Percentiles rank a stretch among this genome's conserved stretches.
Evolutionary conservation across 2,329 filamentous ascomycete species (phyloP).

Genomic region (Xylariales sp.): DNA sequence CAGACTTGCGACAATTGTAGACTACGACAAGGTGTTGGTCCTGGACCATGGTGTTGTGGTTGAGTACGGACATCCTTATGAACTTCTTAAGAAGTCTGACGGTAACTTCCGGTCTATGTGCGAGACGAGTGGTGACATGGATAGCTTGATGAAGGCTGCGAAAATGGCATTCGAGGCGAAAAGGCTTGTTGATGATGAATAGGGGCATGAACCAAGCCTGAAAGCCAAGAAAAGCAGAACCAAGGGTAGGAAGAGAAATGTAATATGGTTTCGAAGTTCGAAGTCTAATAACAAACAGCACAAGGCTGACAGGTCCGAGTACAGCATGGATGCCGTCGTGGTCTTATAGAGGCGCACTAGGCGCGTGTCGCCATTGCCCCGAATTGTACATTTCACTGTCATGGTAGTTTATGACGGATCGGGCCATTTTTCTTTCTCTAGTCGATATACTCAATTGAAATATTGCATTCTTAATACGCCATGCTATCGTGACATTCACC

Average conservation of each 20-base stretch:
- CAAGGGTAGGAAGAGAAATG: neutral
- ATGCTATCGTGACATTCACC: no score
- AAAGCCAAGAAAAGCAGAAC: neutral
- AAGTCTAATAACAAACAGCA: neutral
- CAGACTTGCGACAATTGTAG: constrained; percentile 90
- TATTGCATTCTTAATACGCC: no score
- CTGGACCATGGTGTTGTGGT: constrained; percentile 83
- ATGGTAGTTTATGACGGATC: no score
- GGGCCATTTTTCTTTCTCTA: no score
- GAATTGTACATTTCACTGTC: no score
- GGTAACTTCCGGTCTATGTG: constrained; percentile 63
- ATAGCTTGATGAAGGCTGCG: constrained; percentile 45
- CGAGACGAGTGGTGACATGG: constrained; percentile 57
- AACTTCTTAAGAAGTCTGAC: constrained; percentile 66
- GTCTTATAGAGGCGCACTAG: no score
- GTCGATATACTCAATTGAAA: no score
- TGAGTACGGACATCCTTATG: constrained; percentile 87
- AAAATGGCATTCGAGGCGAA: constrained; percentile 46
- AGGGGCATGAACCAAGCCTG: constrained; percentile 8
- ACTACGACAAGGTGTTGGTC: constrained; percentile 96
- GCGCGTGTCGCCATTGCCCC: no score
- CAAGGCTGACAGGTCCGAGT: constrained; percentile 1
- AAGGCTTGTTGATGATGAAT: constrained; percentile 34
- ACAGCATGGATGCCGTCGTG: constrained; percentile 5
- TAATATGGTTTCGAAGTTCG: neutral